Evolutionary conservation across 179 eudicot genomes (phyloP).

Genomic region (Monotropa hypopitys): DNA sequence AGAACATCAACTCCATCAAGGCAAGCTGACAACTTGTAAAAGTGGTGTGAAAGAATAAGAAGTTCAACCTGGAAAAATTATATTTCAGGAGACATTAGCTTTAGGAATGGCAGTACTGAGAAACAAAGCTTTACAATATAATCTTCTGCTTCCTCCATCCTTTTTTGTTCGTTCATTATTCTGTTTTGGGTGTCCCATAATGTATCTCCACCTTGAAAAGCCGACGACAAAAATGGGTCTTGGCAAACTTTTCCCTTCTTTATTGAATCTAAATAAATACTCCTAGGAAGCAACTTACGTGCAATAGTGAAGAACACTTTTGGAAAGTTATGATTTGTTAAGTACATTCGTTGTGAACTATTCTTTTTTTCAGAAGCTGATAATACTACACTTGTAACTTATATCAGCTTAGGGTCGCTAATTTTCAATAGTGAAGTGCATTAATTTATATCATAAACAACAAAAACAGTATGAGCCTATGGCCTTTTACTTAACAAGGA

Average conservation of each 20-base stretch:
- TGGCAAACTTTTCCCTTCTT: background rate
- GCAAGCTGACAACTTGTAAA: conserved; percentile 94
- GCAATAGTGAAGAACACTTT: background rate
- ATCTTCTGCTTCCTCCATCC: background rate
- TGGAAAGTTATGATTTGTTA: background rate
- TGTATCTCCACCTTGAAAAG: background rate
- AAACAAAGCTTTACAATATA: background rate
- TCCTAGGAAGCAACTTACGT: background rate
- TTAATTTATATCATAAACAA: background rate
- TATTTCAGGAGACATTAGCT: conserved; percentile 8
- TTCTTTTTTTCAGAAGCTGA: background rate
- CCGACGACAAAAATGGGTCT: background rate
- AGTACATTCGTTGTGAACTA: background rate
- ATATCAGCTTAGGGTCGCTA: background rate
- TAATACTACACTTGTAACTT: background rate
- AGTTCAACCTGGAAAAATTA: conserved; percentile 77
- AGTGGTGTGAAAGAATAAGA: conserved; percentile 95
- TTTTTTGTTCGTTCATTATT: background rate
- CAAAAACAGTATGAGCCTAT: background rate
- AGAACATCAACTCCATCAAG: conserved; percentile 99
- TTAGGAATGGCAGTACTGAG: background rate
- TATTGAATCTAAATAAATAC: background rate
- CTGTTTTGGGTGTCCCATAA: background rate
- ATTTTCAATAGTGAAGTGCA: background rate
- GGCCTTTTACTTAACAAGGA: conserved; percentile 1